Percentiles rank a stretch among this genome's conserved stretches.
Conservation (phyloP, 2,329 filamentous ascomycete genomes). For the Capronia epimyces region DNA sequence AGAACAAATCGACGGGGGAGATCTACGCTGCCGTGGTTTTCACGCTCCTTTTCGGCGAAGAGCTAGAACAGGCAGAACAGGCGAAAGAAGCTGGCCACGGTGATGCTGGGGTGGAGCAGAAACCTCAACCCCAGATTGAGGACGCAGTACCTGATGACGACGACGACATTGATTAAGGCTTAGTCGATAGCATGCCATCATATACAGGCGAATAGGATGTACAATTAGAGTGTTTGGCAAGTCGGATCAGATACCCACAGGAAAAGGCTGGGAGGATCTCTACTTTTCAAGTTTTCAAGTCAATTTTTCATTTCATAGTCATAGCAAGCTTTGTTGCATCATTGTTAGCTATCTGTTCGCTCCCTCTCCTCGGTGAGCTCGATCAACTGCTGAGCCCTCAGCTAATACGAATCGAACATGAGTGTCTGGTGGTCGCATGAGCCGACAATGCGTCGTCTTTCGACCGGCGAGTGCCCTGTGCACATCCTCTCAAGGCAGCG, state of each 20-base stretch:
- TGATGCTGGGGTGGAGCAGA: background rate
- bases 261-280: background rate
- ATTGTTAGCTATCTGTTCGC: background rate
- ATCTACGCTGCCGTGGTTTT: constrained; percentile 79
- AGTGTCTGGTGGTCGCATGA: background rate
- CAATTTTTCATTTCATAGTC: background rate
- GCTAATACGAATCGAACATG: background rate
- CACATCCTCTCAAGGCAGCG: background rate
- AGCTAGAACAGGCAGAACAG: constrained; percentile 27
- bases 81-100: background rate
- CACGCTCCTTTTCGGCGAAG: constrained; percentile 55
- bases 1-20: constrained; percentile 67
- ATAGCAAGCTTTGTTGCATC: background rate
- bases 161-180: constrained; percentile 18
- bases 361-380: background rate
- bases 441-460: background rate
- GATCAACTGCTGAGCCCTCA: background rate
- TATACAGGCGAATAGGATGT: background rate
- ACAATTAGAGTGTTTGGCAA: background rate
- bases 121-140: constrained; percentile 5
- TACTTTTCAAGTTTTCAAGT: background rate
- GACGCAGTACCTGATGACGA: constrained; percentile 9
- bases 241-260: background rate
- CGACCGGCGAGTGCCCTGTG: background rate
- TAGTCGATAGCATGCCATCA: no score